Conservation (phyloP, 225 moss, liverwort and hornwort genomes). For the Lunularia cruciata region DNA sequence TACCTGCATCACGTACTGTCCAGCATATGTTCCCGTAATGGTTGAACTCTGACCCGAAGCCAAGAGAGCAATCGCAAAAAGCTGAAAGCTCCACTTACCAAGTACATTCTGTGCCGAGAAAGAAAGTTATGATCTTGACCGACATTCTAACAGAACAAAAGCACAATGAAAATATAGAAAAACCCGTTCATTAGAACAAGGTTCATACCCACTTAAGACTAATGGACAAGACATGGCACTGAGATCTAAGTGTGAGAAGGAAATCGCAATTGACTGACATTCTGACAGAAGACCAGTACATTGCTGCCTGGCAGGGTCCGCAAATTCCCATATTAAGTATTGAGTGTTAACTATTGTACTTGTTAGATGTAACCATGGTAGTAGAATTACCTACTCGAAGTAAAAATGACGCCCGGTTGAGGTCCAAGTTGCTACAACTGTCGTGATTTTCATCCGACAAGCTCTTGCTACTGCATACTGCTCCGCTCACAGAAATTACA, state of each 20-base stretch:
- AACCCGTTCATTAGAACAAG: not conserved
- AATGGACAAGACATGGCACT: not conserved
- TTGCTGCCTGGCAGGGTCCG: too few relatives aligned
- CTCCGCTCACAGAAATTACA: slow-evolving; percentile 55
- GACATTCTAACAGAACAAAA: not conserved
- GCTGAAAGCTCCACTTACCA: slow-evolving; percentile 55
- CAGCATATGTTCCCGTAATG: slow-evolving; percentile 57
- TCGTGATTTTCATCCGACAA: slow-evolving; percentile 43
- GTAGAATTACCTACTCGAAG: slow-evolving; percentile 38
- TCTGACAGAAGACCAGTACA: too few relatives aligned
- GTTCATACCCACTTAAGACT: not conserved
- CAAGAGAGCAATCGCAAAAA: slow-evolving; percentile 51
- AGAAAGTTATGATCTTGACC: not conserved
- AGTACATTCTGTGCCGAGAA: slow-evolving; percentile 39
- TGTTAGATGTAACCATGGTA: not conserved
- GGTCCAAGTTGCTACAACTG: slow-evolving; percentile 48
- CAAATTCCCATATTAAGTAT: too few relatives aligned
- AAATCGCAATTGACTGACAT: too few relatives aligned
- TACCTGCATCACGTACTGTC: slow-evolving; percentile 62
- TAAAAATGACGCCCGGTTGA: slow-evolving; percentile 56
- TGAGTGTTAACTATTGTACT: not conserved
- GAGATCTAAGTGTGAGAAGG: not conserved
- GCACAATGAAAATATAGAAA: not conserved
- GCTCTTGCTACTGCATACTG: slow-evolving; percentile 50
- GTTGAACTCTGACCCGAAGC: slow-evolving; percentile 60